phyloP scores from a whole-genome alignment of 768 basidiomycete species.

The Lactifluus volemus region DNA sequence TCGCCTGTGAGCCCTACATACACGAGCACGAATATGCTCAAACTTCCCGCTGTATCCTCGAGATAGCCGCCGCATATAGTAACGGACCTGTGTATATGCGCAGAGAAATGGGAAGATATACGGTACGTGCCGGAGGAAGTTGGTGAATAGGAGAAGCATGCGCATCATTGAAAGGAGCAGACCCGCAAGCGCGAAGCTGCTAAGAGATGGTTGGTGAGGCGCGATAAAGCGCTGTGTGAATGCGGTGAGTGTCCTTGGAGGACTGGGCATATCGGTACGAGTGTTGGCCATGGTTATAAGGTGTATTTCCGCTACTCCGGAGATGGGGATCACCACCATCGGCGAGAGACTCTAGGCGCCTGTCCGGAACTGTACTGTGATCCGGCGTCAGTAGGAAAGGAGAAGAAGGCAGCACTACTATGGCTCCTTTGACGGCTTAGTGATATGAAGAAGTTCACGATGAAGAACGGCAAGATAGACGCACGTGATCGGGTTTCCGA shows the following conservation, averaged over 20 bases:
- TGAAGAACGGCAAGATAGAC: too few species aligned
- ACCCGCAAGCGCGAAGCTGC: slow-evolving; percentile 68
- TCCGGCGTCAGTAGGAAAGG: slow-evolving; percentile 74
- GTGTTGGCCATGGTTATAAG: slow-evolving; percentile 25
- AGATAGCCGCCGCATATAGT: slow-evolving; percentile 34
- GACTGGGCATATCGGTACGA: slow-evolving; percentile 24
- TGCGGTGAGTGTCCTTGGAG: slow-evolving; percentile 58
- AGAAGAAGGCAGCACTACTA: slow-evolving; percentile 55
- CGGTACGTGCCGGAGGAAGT: slow-evolving; percentile 47
- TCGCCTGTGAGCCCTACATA: slow-evolving; percentile 51
- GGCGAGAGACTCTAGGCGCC: slow-evolving; percentile 34
- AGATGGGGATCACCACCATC: slow-evolving; percentile 76
- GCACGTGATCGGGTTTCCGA: too few species aligned
- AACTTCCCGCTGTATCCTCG: slow-evolving; percentile 39
- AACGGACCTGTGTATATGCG: slow-evolving; percentile 36
- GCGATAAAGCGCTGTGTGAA: slow-evolving; percentile 70
- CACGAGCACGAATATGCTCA: slow-evolving; percentile 50
- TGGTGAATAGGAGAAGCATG: slow-evolving; percentile 39
- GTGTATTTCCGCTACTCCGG: slow-evolving; percentile 29
- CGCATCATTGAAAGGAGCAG: slow-evolving; percentile 69
- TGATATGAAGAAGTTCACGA: too few species aligned
- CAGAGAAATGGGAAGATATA: slow-evolving; percentile 38
- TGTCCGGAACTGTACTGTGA: slow-evolving; percentile 39
- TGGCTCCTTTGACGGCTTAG: slow-evolving; percentile 49
- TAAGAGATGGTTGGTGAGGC: slow-evolving; percentile 77